Evolutionary conservation across 345 rosid species (phyloP), one percentile per base, ranked within the genome.

Genomic region (Gossypium rotundifolium): DNA sequence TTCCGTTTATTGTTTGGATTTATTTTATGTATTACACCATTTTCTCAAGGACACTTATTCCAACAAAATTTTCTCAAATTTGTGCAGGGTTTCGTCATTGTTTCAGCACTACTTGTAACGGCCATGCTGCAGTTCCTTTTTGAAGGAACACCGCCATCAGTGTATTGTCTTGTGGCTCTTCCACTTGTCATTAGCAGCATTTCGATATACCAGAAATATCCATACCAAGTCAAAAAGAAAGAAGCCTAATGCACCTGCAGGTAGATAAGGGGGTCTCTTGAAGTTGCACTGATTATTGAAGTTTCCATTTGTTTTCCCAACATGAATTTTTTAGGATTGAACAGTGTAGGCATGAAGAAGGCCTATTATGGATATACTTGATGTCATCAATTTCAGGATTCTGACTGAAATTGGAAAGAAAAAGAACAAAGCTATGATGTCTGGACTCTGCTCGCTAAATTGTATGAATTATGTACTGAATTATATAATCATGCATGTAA

Each of bases 11-110:
- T 17, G 29, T 27, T 38, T 59, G 49, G 54, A 54, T 61, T 44
- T 33, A 45, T 44, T 10, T 63, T 9, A 73, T 4, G 45, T 25
- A 29, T 40, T 44, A 5, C 25, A 29, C 38, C 38, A 4, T 29
- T 29, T 29, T 29, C 38, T 29, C 6, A 29, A 29, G 38, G 38
- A 29, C 38, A 29, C 38, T 29, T 29, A 29, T 29, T 4, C 38
- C 38, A 29, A 29, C 6, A 58, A 67, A 62, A 29, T 49, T 52
- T 78, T 72, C 14, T 40, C 29, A 40, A 38, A 62, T 75, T 29
- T 6, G 9, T 80, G 77, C 92, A 91, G 98, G 99, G 99, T 14
- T 95, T 95, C 78, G 97, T 95, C 79, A 93, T 90, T 76, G 98
- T 95, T 29, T 95, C 94, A 1, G 97, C 99, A 17, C 93, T 95